Percentiles rank a stretch among this genome's conserved stretches.
Evolutionary conservation across 148 eudicot species (phyloP).

Genomic region (Polygonum maritimum): DNA sequence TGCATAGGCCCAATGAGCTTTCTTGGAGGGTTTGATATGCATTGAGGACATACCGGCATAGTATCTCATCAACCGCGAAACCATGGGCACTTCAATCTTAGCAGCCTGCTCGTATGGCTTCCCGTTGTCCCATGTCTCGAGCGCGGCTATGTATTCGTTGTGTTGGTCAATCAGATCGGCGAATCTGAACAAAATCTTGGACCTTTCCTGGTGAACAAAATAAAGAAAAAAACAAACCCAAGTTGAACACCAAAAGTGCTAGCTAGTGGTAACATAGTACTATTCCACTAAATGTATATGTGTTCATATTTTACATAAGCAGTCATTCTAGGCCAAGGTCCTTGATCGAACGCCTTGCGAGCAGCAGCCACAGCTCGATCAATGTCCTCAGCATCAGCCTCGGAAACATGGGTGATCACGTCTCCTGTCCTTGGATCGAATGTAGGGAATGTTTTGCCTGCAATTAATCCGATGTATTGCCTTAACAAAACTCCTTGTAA

Average conservation of each 20-base stretch:
- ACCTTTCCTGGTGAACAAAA: constrained; percentile 37
- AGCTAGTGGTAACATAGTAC: neutral
- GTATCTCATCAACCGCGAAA: constrained; percentile 46
- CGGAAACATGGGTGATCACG: constrained; percentile 62
- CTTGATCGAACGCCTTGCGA: constrained; percentile 76
- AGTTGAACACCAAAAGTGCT: neutral
- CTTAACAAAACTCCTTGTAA: too few relatives aligned
- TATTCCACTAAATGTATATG: neutral
- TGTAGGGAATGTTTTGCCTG: constrained; percentile 62
- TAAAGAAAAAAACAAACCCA: neutral
- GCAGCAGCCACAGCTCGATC: constrained; percentile 71
- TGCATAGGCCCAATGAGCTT: neutral
- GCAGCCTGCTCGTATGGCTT: constrained; percentile 58
- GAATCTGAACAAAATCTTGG: constrained; percentile 38
- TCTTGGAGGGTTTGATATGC: too few relatives aligned
- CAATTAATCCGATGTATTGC: neutral
- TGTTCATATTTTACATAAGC: constrained; percentile 43
- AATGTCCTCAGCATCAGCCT: constrained; percentile 68
- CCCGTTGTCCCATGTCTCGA: constrained; percentile 76
- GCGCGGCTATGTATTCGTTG: constrained; percentile 60
- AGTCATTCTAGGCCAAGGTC: constrained; percentile 83
- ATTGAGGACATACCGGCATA: constrained; percentile 43
- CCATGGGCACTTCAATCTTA: constrained; percentile 47
- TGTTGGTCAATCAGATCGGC: constrained; percentile 74
- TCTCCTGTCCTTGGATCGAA: constrained; percentile 72